Conservation (phyloP, 768 basidiomycete species). For the Lyophyllum semitale region DNA sequence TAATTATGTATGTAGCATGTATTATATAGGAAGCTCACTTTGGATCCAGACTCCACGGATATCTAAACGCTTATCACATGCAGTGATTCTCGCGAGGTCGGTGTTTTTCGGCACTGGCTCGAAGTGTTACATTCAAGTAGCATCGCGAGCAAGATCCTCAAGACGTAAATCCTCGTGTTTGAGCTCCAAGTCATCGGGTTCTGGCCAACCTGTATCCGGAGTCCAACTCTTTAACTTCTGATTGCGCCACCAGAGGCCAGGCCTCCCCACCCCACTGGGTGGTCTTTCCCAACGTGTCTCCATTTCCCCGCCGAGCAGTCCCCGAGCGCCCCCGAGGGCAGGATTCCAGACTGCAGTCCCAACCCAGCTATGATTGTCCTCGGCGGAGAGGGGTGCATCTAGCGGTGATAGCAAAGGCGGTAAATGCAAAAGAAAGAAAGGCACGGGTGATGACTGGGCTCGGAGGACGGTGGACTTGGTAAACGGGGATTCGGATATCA, state of each 20-base stretch:
- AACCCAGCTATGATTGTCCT: conserved; percentile 23
- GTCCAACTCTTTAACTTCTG: conserved; percentile 38
- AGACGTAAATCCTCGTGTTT: conserved; percentile 9
- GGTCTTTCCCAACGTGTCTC: conserved; percentile 70
- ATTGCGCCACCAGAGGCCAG: conserved; percentile 46
- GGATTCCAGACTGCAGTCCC: conserved; percentile 70
- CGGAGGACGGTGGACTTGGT: conserved; percentile 69
- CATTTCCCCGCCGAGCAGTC: conserved; percentile 59
- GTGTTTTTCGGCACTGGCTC: too few relatives aligned
- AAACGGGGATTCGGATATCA: conserved; percentile 82
- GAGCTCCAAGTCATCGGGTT: conserved; percentile 3
- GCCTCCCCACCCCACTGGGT: conserved; percentile 33
- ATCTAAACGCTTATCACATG: neutral
- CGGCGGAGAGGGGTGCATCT: neutral
- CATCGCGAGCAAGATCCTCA: conserved; percentile 6
- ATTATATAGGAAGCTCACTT: neutral
- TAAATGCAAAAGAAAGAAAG: conserved; percentile 78
- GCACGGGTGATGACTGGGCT: conserved; percentile 74
- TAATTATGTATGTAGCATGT: neutral
- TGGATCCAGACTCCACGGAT: conserved; percentile 1
- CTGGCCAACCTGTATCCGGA: conserved; percentile 16
- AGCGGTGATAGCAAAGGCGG: conserved; percentile 41
- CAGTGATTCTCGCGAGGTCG: neutral
- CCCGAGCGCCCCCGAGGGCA: conserved; percentile 54
- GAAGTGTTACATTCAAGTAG: neutral